Conservation (phyloP, 306 rosid genomes). For the Arachis hypogaea region DNA sequence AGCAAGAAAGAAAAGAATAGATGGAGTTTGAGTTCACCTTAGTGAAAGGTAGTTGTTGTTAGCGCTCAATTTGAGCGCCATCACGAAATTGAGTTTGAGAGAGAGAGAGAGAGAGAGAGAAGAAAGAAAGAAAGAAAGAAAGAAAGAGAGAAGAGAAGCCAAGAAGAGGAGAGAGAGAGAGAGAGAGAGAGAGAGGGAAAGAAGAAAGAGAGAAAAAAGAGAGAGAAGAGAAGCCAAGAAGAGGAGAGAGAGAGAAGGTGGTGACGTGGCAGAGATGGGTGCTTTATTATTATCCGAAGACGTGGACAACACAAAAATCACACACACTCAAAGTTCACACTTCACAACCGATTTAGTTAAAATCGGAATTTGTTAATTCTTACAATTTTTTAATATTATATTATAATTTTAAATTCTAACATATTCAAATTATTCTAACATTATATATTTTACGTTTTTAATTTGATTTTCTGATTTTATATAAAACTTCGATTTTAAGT, state of each 20-base stretch:
- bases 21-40: conserved; percentile 51
- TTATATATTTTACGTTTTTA: too few species aligned
- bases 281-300: conserved; percentile 43
- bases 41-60: conserved; percentile 54
- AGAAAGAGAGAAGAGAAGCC: neutral
- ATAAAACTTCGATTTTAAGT: too few species aligned
- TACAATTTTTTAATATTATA: too few species aligned
- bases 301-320: conserved; percentile 48
- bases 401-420: too few species aligned
- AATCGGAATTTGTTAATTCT: too few species aligned
- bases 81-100: conserved; percentile 14
- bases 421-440: too few species aligned
- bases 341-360: too few species aligned
- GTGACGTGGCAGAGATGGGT: conserved; percentile 43
- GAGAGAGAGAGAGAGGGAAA: conserved; percentile 16
- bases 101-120: neutral
- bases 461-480: too few species aligned
- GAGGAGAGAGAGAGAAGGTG: conserved; percentile 3
- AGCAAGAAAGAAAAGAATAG: neutral
- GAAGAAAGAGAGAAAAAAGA: neutral
- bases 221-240: neutral
- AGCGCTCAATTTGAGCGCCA: conserved; percentile 67
- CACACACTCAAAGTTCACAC: neutral
- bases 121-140: neutral
- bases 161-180: neutral